Evolutionary conservation across 352 stramenopile species (phyloP), one percentile per base, ranked within the genome.

Genomic region (Globisporangium emineosum): DNA sequence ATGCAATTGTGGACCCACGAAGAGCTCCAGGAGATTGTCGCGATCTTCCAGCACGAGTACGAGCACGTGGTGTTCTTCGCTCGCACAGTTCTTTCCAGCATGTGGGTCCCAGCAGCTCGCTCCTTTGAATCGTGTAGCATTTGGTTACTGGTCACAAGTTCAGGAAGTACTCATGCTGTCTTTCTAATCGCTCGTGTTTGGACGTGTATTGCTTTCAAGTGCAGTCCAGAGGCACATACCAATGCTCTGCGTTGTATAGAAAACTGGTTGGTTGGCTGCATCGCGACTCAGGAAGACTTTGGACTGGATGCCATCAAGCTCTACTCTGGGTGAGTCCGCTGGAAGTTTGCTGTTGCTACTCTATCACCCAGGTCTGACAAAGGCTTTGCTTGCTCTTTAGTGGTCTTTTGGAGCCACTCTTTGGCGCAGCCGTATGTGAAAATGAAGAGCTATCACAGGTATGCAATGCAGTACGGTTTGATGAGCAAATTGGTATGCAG

Each of bases 191-290:
- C 37, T 61, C 40, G n/a, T 47, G 40, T 23, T 17, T 47, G 40
- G 19, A 3, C 33, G 13, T n/a, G 50, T 62, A 54, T 42, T 57
- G 30, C 50, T 25, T n/a, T 67, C 55, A 42, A 27, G 62, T 55
- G 29, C 54, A 89, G 80, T 30, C 72, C 78, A 21, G 56, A 80
- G 27, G 66, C 73, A 15, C 69, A 65, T 8, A 70, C 60, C 29
- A 74, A 56, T 54, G 82, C 80, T 10, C 64, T 93, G 25, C 77
- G 73, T 23, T 93, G 84, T 37, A 64, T 93, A 9, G 82, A 90
- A 64, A 77, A 66, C 21, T 93, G 84, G 84, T 68, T 85, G 53
- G 58, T 86, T 19, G 84, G 84, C 12, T 88, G 77, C 55, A 63
- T 93, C 40, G 65, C 79, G 0, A 65, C 66, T 0, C 67, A 79